Percentiles rank a stretch among this genome's conserved stretches.
phyloP scores from a whole-genome alignment of 2,329 filamentous ascomycete genomes.

The Calonectria henricotiae region DNA sequence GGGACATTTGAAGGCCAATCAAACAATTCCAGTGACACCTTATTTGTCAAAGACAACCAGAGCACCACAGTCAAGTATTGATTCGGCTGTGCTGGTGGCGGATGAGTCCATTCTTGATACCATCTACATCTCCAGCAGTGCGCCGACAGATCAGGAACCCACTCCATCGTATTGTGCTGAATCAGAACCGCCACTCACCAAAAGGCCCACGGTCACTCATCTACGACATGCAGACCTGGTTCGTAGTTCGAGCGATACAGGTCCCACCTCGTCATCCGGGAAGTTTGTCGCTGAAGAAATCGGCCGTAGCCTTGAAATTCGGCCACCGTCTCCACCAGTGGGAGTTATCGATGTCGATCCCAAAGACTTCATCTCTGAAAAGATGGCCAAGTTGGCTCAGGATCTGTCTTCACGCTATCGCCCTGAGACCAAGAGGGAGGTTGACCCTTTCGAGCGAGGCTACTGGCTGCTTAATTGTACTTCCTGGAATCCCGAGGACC shows the following conservation, averaged over 20 bases:
- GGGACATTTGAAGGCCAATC: slow-evolving; percentile 23
- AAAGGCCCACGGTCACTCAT: slow-evolving; percentile 48
- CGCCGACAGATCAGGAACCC: slow-evolving; percentile 40
- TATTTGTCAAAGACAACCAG: slow-evolving; percentile 14
- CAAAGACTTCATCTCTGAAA: slow-evolving; percentile 71
- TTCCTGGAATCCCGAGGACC: slow-evolving; percentile 67
- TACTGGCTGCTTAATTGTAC: slow-evolving; percentile 80
- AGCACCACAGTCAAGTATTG: slow-evolving; percentile 18
- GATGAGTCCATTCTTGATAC: slow-evolving; percentile 48
- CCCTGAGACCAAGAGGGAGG: slow-evolving; percentile 58
- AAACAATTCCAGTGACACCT: slow-evolving; percentile 52
- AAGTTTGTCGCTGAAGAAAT: slow-evolving; percentile 41
- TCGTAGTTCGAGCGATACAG: slow-evolving; percentile 55
- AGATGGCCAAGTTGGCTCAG: slow-evolving; percentile 68
- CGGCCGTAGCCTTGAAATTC: slow-evolving; percentile 65
- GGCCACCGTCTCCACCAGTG: slow-evolving; percentile 69
- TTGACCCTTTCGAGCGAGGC: slow-evolving; percentile 78
- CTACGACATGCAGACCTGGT: slow-evolving; percentile 44
- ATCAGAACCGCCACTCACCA: slow-evolving; percentile 55
- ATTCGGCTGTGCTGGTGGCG: slow-evolving; percentile 29
- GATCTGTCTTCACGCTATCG: slow-evolving; percentile 70
- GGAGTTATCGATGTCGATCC: slow-evolving; percentile 65
- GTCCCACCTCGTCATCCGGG: slow-evolving; percentile 41
- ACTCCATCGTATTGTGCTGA: slow-evolving; percentile 49
- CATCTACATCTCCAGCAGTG: slow-evolving; percentile 58